Evolutionary conservation across 2,329 filamentous ascomycete genomes (phyloP).

Genomic region (Talaromyces sp.): DNA sequence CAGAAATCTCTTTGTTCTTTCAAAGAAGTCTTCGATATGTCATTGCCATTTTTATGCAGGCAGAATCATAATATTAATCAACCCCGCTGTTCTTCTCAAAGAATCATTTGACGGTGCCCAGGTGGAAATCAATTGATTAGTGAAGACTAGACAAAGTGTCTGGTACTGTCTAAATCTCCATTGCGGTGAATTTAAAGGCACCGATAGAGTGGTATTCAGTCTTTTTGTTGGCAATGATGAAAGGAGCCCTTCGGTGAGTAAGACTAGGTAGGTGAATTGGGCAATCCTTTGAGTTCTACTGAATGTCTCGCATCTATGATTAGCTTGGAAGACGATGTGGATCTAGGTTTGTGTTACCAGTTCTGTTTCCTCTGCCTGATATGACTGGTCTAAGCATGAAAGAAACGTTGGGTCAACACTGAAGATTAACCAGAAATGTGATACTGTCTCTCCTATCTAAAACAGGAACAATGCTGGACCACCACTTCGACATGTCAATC

Average conservation of each 20-base stretch:
- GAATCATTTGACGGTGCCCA: neutral
- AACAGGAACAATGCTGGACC: too few species aligned
- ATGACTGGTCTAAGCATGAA: neutral
- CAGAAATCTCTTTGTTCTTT: neutral
- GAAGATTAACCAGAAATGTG: too few species aligned
- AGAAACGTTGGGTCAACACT: neutral
- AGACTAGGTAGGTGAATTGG: neutral
- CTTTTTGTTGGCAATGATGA: neutral
- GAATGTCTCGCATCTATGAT: too few species aligned
- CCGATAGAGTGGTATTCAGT: neutral
- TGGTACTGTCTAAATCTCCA: neutral
- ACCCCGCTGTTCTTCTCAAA: neutral
- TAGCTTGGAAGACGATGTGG: too few species aligned
- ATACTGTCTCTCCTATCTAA: too few species aligned
- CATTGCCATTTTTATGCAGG: neutral
- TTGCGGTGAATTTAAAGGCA: neutral
- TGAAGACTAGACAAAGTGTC: neutral
- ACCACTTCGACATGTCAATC: too few species aligned
- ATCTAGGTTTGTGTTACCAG: too few species aligned
- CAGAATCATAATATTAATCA: neutral
- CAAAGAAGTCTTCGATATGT: neutral
- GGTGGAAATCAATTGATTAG: too few species aligned
- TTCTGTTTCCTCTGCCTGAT: neutral
- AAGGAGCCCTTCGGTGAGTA: neutral
- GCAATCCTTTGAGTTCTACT: neutral